These are phyloP conservation scores for Fusarium veterinarium DNA, from an alignment of 2,329 filamentous ascomycete genomes.

Conservation along the genomic window DNA sequence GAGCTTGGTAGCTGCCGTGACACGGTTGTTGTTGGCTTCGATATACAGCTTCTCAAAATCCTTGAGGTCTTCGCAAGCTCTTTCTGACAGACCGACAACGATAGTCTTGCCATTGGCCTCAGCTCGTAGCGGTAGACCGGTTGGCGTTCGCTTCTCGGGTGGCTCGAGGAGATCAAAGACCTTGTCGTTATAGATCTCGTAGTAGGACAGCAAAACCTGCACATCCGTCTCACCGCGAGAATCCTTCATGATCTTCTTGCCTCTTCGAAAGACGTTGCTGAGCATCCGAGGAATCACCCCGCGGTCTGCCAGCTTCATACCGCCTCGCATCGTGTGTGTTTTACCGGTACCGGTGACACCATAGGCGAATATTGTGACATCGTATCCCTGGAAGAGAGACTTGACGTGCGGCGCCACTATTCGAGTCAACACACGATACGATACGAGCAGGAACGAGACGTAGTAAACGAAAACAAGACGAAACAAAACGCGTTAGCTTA, in stretches of 20 bases:
- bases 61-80: conserved; percentile 83
- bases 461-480: neutral
- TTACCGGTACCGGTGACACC: conserved; percentile 94
- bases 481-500: conserved; percentile 10
- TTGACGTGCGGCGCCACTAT: conserved; percentile 90
- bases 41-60: conserved; percentile 93
- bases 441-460: neutral
- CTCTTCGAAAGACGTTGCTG: conserved; percentile 85
- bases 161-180: conserved; percentile 91
- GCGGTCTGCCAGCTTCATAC: conserved; percentile 84
- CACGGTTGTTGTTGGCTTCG: conserved; percentile 89
- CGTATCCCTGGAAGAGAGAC: conserved; percentile 88
- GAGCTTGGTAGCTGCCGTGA: conserved; percentile 90
- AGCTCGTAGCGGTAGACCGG: conserved; percentile 83
- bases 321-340: conserved; percentile 95
- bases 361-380: conserved; percentile 92
- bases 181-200: conserved; percentile 97
- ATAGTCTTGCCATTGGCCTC: conserved; percentile 90
- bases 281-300: conserved; percentile 89
- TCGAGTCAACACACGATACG: conserved; percentile 42
- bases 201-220: conserved; percentile 84
- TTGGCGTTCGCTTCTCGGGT: conserved; percentile 84
- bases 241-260: conserved; percentile 87
- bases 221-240: conserved; percentile 76
- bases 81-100: conserved; percentile 86